Evolutionary conservation across 1,284 basidiomycete species (phyloP).

Genomic region (Malassezia cuniculi): DNA sequence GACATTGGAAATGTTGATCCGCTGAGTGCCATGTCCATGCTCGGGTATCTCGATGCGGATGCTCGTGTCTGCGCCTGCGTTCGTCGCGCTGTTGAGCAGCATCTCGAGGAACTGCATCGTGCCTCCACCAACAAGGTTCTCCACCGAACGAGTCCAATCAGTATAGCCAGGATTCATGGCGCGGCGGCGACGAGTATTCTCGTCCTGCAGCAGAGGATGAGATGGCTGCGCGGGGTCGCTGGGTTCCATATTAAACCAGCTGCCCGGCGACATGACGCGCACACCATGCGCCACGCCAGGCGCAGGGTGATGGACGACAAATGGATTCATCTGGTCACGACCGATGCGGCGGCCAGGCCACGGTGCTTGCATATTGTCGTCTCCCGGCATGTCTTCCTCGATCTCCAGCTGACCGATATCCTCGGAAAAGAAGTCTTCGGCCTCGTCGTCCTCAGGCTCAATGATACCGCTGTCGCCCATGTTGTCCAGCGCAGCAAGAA

Average conservation of each 20-base stretch:
- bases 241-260: conserved; percentile 4
- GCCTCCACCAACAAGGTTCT: conserved; percentile 67
- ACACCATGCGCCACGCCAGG: neutral
- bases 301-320: too few relatives aligned
- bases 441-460: conserved; percentile 2
- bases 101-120: conserved; percentile 73
- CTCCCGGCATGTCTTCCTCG: conserved; percentile 23
- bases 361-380: conserved; percentile 19
- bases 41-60: conserved; percentile 34
- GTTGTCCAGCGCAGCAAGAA: conserved; percentile 13
- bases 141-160: conserved; percentile 56
- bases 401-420: conserved; percentile 32
- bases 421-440: conserved; percentile 19
- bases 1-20: conserved; percentile 27
- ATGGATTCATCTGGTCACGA: conserved; percentile 3
- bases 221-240: conserved; percentile 48
- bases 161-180: conserved; percentile 10
- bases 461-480: conserved; percentile 1
- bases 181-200: conserved; percentile 8
- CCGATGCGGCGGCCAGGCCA: conserved; percentile 9
- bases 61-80: conserved; percentile 13
- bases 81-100: conserved; percentile 48
- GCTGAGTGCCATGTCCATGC: conserved; percentile 17
- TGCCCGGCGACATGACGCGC: conserved; percentile 1
- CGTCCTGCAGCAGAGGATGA: conserved; percentile 71